Conservation (phyloP, 305 asterid species). For the Rubia peregrina region DNA sequence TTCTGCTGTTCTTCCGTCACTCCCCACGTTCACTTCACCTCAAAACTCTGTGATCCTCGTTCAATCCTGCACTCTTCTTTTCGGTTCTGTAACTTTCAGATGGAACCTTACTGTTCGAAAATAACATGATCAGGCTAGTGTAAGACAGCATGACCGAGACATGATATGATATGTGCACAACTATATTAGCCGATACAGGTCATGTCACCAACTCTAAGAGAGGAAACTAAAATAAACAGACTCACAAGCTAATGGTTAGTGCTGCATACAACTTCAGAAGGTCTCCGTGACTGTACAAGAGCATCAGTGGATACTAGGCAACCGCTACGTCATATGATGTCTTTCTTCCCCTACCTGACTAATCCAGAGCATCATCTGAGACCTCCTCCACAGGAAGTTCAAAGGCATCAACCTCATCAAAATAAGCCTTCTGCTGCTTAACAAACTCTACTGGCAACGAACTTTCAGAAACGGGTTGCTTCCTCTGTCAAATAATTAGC, state of each 20-base stretch:
- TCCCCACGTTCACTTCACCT: neutral
- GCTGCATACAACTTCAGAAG: neutral
- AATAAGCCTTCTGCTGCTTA: slow-evolving; percentile 57
- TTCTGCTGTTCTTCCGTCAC: neutral
- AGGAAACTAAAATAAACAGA: neutral
- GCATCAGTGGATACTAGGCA: neutral
- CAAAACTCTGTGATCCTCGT: neutral
- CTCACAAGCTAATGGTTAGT: neutral
- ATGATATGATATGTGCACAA: neutral
- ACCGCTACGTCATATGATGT: neutral
- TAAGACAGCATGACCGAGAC: neutral
- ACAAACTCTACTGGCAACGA: slow-evolving; percentile 45
- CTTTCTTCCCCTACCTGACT: neutral
- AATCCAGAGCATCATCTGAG: slow-evolving; percentile 35
- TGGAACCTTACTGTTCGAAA: neutral
- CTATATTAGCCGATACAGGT: neutral
- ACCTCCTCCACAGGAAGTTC: slow-evolving; percentile 71
- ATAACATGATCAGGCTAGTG: neutral
- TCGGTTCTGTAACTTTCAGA: neutral
- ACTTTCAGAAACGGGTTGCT: slow-evolving; percentile 20
- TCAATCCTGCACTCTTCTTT: neutral
- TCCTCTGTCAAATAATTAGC: slow-evolving; percentile 42
- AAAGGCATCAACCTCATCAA: slow-evolving; percentile 67
- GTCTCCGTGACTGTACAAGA: slow-evolving; percentile 8
- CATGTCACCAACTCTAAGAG: neutral